phyloP scores from a whole-genome alignment of 2,329 filamentous ascomycete genomes.

The Trichoderma koningiopsis region DNA sequence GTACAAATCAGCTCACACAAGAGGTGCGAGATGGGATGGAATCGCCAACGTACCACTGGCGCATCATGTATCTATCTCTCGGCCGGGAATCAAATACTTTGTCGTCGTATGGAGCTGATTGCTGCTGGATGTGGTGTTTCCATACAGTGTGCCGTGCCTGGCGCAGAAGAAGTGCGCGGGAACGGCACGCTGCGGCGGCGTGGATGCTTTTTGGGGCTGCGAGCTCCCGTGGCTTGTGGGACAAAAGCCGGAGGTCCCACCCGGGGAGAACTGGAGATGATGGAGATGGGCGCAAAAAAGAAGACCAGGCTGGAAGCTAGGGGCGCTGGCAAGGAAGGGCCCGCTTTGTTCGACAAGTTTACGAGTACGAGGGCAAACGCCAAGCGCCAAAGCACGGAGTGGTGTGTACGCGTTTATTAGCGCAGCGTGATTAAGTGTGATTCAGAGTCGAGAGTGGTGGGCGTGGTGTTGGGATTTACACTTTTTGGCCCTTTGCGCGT shows the following conservation, averaged over 20 bases:
- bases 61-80: not conserved
- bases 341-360: constrained; percentile 4
- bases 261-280: constrained; percentile 12
- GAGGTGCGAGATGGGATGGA: not conserved
- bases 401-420: not conserved
- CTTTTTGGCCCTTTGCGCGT: not conserved
- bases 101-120: not conserved
- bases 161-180: constrained; percentile 22
- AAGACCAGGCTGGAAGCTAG: not conserved
- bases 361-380: constrained; percentile 13
- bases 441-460: not conserved
- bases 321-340: not conserved
- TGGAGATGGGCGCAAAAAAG: not conserved
- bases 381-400: not conserved
- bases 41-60: not conserved
- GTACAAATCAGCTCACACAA: constrained; percentile 22
- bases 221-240: constrained; percentile 26
- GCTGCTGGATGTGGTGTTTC: not conserved
- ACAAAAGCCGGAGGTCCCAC: constrained; percentile 25
- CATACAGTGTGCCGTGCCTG: constrained; percentile 26
- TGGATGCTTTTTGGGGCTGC: constrained; percentile 22
- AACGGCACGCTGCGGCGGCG: constrained; percentile 26
- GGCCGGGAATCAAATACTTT: not conserved
- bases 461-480: not conserved
- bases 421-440: not conserved